Evolutionary conservation across 345 rosid species (phyloP).

Genomic region (Punica granatum): DNA sequence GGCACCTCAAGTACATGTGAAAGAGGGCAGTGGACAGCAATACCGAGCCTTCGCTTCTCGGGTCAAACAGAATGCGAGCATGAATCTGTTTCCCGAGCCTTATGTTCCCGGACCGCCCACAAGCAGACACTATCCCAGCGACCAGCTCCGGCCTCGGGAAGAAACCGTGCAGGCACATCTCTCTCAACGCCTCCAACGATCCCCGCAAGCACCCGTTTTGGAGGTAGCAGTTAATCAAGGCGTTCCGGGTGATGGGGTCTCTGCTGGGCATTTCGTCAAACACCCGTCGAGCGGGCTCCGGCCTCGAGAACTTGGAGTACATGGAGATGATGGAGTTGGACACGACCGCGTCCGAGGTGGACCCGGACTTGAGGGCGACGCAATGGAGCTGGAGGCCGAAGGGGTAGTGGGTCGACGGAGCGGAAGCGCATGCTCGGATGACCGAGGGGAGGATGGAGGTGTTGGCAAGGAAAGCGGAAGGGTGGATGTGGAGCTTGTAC

Average conservation of each 20-base stretch:
- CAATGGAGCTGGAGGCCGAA: slow-evolving; percentile 37
- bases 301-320: slow-evolving; percentile 23
- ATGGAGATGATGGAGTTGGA: slow-evolving; percentile 45
- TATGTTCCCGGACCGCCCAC: slow-evolving; percentile 17
- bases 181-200: slow-evolving; percentile 23
- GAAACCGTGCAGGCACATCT: slow-evolving; percentile 31
- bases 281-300: slow-evolving; percentile 17
- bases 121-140: slow-evolving; percentile 35
- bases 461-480: slow-evolving; percentile 21
- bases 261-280: slow-evolving; percentile 39
- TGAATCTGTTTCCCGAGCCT: slow-evolving; percentile 35
- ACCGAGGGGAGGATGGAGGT: slow-evolving; percentile 38
- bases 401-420: slow-evolving; percentile 8
- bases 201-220: slow-evolving; percentile 25
- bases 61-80: slow-evolving; percentile 35
- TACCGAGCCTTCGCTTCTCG: slow-evolving; percentile 23
- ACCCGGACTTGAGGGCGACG: slow-evolving; percentile 36
- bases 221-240: slow-evolving; percentile 28
- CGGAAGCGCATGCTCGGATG: slow-evolving; percentile 35
- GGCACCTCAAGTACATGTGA: slow-evolving; percentile 39
- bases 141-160: slow-evolving; percentile 40
- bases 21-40: slow-evolving; percentile 38
- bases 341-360: slow-evolving; percentile 23
- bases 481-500: slow-evolving; percentile 29
- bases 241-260: slow-evolving; percentile 37